Evolutionary conservation across 805 yeast genomes (phyloP).

Genomic region (Komagataella pseudopastoris): DNA sequence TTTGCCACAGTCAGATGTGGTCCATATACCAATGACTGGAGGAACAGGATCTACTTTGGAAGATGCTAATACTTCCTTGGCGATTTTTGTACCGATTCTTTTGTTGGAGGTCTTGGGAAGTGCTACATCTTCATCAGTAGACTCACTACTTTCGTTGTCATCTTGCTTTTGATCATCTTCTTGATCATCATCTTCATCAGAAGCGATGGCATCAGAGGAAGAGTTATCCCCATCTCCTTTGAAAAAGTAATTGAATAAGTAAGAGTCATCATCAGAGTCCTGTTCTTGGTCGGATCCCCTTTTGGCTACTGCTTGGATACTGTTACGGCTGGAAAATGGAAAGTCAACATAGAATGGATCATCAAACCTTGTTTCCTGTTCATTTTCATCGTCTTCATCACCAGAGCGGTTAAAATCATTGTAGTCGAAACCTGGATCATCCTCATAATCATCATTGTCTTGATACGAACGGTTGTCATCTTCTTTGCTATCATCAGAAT

Average conservation of each 20-base stretch:
- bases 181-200: conserved; percentile 11
- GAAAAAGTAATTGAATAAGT: conserved; percentile 66
- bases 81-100: conserved; percentile 64
- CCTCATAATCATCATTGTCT: conserved; percentile 5
- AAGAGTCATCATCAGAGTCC: conserved; percentile 49
- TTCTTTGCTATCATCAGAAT: background rate
- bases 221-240: conserved; percentile 11
- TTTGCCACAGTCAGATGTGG: conserved; percentile 51
- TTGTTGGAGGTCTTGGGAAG: conserved; percentile 58
- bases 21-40: conserved; percentile 89
- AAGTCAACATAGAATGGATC: conserved; percentile 8
- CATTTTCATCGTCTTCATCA: conserved; percentile 18
- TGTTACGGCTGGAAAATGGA: background rate
- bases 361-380: conserved; percentile 15
- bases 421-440: background rate
- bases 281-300: conserved; percentile 9
- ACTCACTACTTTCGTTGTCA: conserved; percentile 52
- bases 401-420: conserved; percentile 6
- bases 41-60: conserved; percentile 79
- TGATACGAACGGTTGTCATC: conserved; percentile 3
- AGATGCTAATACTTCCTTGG: conserved; percentile 86
- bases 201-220: conserved; percentile 8
- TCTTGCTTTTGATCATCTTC: conserved; percentile 7
- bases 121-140: conserved; percentile 87
- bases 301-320: background rate